A percentile compares a stretch with the other conserved stretches of the same genome.
phyloP scores from a whole-genome alignment of 2,329 filamentous ascomycete genomes.

The Fusarium tuaranense region DNA sequence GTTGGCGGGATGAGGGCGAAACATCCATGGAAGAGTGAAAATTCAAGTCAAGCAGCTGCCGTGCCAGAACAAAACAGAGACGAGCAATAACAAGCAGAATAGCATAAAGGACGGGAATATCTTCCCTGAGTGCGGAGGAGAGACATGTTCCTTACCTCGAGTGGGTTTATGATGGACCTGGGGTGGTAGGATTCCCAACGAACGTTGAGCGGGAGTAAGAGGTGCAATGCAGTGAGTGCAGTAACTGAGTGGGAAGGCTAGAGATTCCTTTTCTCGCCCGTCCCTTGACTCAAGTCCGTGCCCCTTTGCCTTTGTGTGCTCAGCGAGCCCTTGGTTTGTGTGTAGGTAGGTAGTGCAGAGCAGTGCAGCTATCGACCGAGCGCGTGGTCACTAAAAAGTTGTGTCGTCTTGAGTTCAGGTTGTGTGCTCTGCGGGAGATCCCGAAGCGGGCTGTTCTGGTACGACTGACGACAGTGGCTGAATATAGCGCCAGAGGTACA shows the following conservation, averaged over 20 bases:
- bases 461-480: constrained; percentile 47
- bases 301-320: constrained; percentile 5
- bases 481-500: constrained; percentile 38
- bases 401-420: constrained; percentile 13
- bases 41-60: constrained; percentile 27
- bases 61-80: background rate
- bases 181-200: constrained; percentile 1
- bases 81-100: background rate
- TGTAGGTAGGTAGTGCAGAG: background rate
- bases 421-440: constrained; percentile 42
- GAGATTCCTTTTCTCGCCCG: background rate
- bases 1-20: constrained; percentile 21
- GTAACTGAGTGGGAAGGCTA: background rate
- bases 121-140: constrained; percentile 7
- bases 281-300: background rate
- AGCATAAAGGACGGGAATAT: constrained; percentile 10
- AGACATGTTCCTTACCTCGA: constrained; percentile 30
- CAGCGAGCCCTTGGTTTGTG: constrained; percentile 6
- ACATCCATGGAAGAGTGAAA: constrained; percentile 13
- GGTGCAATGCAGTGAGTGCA: background rate
- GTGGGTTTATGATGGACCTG: constrained; percentile 7
- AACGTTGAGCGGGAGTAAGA: constrained; percentile 4
- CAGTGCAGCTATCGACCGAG: constrained; percentile 12
- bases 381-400: constrained; percentile 13
- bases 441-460: constrained; percentile 39